Conservation (phyloP, 2,329 filamentous ascomycete genomes). For the Zopfia rhizophila region DNA sequence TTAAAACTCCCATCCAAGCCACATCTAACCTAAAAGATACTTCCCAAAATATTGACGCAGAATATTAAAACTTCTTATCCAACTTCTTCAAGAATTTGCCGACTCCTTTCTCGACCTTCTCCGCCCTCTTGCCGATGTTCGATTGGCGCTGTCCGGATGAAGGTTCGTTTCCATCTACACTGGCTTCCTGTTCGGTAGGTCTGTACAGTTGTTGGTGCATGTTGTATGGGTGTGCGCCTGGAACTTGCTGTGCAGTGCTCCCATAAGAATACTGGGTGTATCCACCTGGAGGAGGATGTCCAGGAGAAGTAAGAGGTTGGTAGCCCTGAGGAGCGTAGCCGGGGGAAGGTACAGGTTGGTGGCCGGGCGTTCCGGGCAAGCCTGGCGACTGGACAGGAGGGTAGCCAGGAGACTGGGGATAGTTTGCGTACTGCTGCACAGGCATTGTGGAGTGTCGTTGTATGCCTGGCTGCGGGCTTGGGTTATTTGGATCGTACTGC, state of each 20-base stretch:
- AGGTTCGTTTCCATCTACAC: conserved; percentile 32
- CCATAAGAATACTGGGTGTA: conserved; percentile 66
- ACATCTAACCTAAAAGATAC: too few relatives aligned
- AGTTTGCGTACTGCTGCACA: conserved; percentile 52
- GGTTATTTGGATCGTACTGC: conserved; percentile 32
- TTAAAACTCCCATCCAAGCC: too few relatives aligned
- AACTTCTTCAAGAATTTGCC: conserved; percentile 79
- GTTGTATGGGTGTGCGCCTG: conserved; percentile 57
- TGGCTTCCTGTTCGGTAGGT: conserved; percentile 71
- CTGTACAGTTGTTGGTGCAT: conserved; percentile 77
- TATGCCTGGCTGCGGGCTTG: conserved; percentile 35
- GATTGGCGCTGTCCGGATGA: conserved; percentile 46
- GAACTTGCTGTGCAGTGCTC: conserved; percentile 42
- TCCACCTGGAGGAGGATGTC: conserved; percentile 61
- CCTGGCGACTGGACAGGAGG: conserved; percentile 41
- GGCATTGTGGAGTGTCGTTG: conserved; percentile 46
- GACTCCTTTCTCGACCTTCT: conserved; percentile 75
- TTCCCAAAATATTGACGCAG: too few relatives aligned
- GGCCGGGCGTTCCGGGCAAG: conserved; percentile 25
- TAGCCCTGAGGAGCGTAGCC: conserved; percentile 50
- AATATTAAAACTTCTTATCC: conserved; percentile 77
- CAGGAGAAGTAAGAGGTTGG: conserved; percentile 46
- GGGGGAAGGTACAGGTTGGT: conserved; percentile 52
- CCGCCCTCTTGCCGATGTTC: conserved; percentile 73
- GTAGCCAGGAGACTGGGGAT: conserved; percentile 44